Evolutionary conservation across 768 basidiomycete genomes (phyloP).

Genomic region (Psilocybe tampanensis): DNA sequence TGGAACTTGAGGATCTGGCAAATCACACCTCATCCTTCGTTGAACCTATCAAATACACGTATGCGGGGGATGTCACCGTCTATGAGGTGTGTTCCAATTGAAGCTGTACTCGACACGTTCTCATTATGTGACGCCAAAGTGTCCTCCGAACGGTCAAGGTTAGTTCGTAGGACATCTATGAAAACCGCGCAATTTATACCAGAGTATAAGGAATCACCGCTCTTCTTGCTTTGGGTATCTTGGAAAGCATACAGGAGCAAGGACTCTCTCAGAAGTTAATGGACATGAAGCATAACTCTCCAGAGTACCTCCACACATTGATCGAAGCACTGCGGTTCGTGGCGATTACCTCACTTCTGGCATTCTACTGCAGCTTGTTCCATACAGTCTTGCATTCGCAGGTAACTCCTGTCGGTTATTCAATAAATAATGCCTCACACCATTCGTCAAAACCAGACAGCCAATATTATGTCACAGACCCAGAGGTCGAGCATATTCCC

Average conservation of each 20-base stretch:
- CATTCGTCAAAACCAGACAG: conserved; percentile 52
- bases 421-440: not conserved
- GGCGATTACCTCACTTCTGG: not conserved
- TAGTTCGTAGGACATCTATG: not conserved
- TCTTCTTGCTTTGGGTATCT: conserved; percentile 87
- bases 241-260: conserved; percentile 83
- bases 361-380: not conserved
- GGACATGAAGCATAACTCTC: conserved; percentile 88
- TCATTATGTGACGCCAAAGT: conserved; percentile 47
- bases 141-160: conserved; percentile 97
- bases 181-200: not conserved
- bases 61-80: conserved; percentile 80
- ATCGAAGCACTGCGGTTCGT: conserved; percentile 82
- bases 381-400: conserved; percentile 66
- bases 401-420: conserved; percentile 42
- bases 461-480: conserved; percentile 92
- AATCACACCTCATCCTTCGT: conserved; percentile 78
- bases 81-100: conserved; percentile 67
- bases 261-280: conserved; percentile 68
- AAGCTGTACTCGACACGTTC: not conserved
- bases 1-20: conserved; percentile 95
- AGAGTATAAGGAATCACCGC: conserved; percentile 74
- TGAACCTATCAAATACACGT: conserved; percentile 91
- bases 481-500: conserved; percentile 75
- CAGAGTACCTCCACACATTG: conserved; percentile 84